phyloP scores from a whole-genome alignment of 371 early-diverging fungal genomes.

The Amoeboaphelidium protococcarum region DNA sequence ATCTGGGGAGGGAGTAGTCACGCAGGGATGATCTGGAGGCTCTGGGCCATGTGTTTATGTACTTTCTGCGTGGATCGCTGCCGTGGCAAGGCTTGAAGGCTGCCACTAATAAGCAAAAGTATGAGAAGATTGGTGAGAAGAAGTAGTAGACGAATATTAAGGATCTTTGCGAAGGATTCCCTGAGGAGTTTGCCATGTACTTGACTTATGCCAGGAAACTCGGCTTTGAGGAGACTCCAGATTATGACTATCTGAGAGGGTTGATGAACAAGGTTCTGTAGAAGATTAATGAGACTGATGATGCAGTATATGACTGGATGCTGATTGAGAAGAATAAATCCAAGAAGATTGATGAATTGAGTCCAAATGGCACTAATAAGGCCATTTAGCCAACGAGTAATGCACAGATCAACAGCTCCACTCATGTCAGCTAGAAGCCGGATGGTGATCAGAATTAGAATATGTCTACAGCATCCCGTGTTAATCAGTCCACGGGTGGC shows the following conservation, averaged over 20 bases:
- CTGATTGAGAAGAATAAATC: not conserved
- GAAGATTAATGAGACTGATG: conserved; percentile 45
- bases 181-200: conserved; percentile 13
- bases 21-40: conserved; percentile 97
- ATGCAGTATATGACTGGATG: conserved; percentile 93
- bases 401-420: not conserved
- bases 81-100: conserved; percentile 99
- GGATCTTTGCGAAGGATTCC: conserved; percentile 78
- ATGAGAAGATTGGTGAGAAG: conserved; percentile 92
- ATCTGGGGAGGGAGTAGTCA: conserved; percentile 82
- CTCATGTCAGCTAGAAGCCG: not conserved
- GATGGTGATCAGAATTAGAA: not conserved
- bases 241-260: conserved; percentile 12
- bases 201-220: conserved; percentile 8
- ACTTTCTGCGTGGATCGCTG: conserved; percentile 87
- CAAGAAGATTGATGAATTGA: not conserved
- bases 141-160: conserved; percentile 76
- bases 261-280: conserved; percentile 24
- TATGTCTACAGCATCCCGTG: not conserved
- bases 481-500: not conserved
- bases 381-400: not conserved
- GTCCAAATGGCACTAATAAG: not conserved
- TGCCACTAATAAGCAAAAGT: conserved; percentile 94
- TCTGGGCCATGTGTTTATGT: conserved; percentile 95
- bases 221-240: conserved; percentile 11